Percentiles rank a stretch among this genome's conserved stretches.
Evolutionary conservation across 2,329 filamentous ascomycete species (phyloP).

Genomic region (Blastomyces silverae): DNA sequence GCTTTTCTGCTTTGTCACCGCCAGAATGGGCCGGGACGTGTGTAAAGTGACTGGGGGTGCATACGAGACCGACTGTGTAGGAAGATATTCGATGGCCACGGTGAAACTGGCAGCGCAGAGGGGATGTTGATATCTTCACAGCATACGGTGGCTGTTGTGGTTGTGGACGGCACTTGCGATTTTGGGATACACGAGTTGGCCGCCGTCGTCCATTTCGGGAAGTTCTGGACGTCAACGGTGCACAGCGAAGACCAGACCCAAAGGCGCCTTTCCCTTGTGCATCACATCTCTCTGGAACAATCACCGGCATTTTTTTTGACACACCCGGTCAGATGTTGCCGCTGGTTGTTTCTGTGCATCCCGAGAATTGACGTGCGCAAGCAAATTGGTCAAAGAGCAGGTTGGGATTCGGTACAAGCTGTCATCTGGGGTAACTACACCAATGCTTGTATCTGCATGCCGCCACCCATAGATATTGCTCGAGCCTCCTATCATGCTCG

Average conservation of each 20-base stretch:
- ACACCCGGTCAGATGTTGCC: not conserved
- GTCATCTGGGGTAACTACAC: not conserved
- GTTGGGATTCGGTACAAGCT: not conserved
- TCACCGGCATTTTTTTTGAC: not conserved
- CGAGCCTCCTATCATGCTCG: not conserved
- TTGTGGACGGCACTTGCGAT: conserved; percentile 6
- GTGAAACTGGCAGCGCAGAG: not conserved
- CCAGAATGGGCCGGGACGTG: not conserved
- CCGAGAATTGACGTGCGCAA: not conserved
- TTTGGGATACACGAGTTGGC: conserved; percentile 7
- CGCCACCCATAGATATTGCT: not conserved
- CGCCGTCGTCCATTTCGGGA: conserved; percentile 5
- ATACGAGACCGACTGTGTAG: not conserved
- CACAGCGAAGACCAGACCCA: conserved; percentile 3
- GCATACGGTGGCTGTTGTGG: not conserved
- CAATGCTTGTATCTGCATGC: not conserved
- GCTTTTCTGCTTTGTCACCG: not conserved
- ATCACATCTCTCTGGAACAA: conserved; percentile 1
- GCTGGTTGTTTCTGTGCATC: not conserved
- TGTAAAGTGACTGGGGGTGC: not conserved
- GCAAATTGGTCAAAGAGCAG: not conserved
- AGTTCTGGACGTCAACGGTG: conserved; percentile 6
- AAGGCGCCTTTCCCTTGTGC: not conserved
- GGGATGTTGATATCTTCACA: not conserved
- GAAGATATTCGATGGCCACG: not conserved